Percentiles rank a stretch among this genome's conserved stretches.
phyloP scores from a whole-genome alignment of 2,329 filamentous ascomycete species.

The Diaporthe sp. region DNA sequence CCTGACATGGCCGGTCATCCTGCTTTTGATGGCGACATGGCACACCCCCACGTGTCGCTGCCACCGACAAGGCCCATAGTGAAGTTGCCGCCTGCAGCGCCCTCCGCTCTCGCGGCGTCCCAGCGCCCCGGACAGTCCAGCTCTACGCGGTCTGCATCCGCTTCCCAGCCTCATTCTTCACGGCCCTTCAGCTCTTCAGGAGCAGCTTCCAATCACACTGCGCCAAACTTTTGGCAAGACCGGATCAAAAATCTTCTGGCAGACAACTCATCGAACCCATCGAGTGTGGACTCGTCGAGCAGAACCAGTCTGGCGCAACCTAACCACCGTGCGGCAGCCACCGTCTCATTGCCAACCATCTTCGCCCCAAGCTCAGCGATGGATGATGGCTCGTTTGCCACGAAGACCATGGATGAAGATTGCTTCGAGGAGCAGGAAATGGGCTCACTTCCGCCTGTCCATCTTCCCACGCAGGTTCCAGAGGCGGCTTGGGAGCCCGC shows the following conservation, averaged over 20 bases:
- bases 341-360: constrained; percentile 75
- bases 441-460: constrained; percentile 80
- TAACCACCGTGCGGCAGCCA: constrained; percentile 66
- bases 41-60: constrained; percentile 77
- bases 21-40: constrained; percentile 76
- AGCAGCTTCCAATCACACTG: constrained; percentile 35
- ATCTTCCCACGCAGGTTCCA: constrained; percentile 74
- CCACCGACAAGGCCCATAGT: constrained; percentile 82
- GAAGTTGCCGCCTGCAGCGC: constrained; percentile 77
- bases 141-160: constrained; percentile 54
- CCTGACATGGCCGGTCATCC: constrained; percentile 79
- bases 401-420: constrained; percentile 81
- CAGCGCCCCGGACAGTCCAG: constrained; percentile 47
- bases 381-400: constrained; percentile 62
- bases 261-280: constrained; percentile 61
- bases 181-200: constrained; percentile 42
- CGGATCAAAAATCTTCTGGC: constrained; percentile 73
- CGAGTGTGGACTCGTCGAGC: constrained; percentile 76
- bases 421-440: constrained; percentile 87
- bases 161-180: constrained; percentile 52
- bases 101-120: constrained; percentile 53
- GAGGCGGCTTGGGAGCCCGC: constrained; percentile 75
- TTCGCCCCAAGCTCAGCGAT: constrained; percentile 44
- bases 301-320: constrained; percentile 75
- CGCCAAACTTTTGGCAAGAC: constrained; percentile 73